Base-by-base conservation (phyloP, 176 grass and related monocot species). In the Phragmites australis region DNA sequence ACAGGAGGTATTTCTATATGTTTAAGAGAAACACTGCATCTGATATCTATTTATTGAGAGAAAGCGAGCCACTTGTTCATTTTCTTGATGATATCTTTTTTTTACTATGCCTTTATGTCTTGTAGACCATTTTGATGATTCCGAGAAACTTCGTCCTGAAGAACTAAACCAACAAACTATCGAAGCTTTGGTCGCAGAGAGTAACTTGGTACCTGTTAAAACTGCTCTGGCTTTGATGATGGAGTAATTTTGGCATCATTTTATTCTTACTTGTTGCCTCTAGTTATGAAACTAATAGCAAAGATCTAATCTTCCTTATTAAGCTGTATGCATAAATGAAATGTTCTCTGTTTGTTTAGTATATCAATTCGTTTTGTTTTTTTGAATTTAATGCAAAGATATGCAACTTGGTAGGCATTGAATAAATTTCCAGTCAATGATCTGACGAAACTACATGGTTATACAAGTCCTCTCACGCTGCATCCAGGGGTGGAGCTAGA, bases 161-260 rank as follows among this genome's bases (percentile, higher is more conserved):
- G 95, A 98, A 89, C 87, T 98, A 57, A 98, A 98, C 72, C 96
- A 98, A 71, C 96, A 98, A 93, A 98, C 91, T 45, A 95, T 98
- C 72, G 96, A 98, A 85, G 96, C 92, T 88, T 86, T 98, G 82
- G 92, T 98, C 48, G 92, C 90, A 43, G 96, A 98, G 88, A 98
- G 63, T 87, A 94, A 98, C 82, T 88, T 98, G 96, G 96, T 98
- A 98, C 55, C 76, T 93, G 19, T 79, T 82, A 17, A 84, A 40
- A 70, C 60, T 79, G 26, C 12, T 88, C 51, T 51, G 17, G 80
- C 58, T 74, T 51, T 79, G 52, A 74, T 68, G 15, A 76, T 8
- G 29, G 34, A 65, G 75, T 76, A 55, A 54, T 52, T 53, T 56
- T 65, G 55, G 19, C 53, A 40, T 62, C 45, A 22, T 2, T 64